Percentiles rank a stretch among this genome's conserved stretches.
Evolutionary conservation across 768 basidiomycete genomes (phyloP).

Genomic region (Rhodotorula babjevae): DNA sequence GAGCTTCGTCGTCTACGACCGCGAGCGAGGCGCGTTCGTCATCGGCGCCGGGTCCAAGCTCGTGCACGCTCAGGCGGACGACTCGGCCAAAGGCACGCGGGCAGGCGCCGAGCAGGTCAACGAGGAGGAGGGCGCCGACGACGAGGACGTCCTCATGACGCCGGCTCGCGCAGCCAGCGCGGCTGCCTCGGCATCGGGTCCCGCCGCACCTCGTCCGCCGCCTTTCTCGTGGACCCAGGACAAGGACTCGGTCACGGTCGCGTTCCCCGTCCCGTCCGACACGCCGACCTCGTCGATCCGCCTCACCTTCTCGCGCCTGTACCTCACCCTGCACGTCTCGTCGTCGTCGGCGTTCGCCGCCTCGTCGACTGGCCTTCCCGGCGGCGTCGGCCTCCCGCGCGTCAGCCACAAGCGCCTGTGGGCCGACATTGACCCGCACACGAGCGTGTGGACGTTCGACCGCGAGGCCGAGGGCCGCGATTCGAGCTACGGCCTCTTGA

Average conservation of each 20-base stretch:
- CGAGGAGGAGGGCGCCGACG: not conserved
- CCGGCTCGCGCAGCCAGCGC: not conserved
- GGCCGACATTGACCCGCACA: conserved; percentile 68
- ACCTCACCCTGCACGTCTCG: conserved; percentile 61
- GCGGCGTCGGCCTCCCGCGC: conserved; percentile 51
- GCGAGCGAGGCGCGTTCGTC: conserved; percentile 1
- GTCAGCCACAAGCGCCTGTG: conserved; percentile 66
- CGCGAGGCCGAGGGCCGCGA: conserved; percentile 70
- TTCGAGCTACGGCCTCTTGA: conserved; percentile 58
- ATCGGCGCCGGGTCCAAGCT: not conserved
- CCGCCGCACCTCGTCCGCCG: conserved; percentile 53
- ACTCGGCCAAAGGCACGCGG: too few species aligned
- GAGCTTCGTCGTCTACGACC: conserved; percentile 10
- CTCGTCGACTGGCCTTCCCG: conserved; percentile 44
- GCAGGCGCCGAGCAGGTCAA: too few species aligned
- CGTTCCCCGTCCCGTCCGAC: conserved; percentile 71
- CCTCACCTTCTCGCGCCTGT: conserved; percentile 61
- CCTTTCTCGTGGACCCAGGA: conserved; percentile 94
- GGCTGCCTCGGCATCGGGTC: not conserved
- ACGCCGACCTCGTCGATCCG: conserved; percentile 63
- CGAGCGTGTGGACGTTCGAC: conserved; percentile 79
- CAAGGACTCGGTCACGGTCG: conserved; percentile 72
- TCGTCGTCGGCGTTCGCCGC: conserved; percentile 41
- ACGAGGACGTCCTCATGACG: not conserved
- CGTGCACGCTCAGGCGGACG: not conserved